These are phyloP conservation scores for Lantana camara DNA, from an alignment of 257 asterid species.

Conservation along the genomic window DNA sequence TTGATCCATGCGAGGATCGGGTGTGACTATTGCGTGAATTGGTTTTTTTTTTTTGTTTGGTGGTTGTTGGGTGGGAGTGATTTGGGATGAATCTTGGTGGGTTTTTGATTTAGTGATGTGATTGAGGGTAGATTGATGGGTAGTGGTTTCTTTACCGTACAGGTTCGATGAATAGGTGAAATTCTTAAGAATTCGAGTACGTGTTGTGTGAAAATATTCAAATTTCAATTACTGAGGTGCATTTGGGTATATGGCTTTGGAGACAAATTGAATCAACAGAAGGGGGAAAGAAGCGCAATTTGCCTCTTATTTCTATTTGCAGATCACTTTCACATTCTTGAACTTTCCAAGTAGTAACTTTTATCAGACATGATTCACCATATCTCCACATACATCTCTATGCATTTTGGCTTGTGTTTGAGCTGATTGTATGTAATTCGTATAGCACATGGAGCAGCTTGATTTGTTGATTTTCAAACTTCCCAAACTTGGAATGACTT, in stretches of 20 bases:
- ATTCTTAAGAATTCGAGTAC: not conserved
- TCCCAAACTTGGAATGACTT: not conserved
- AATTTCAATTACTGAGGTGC: not conserved
- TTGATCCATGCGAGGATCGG: not conserved
- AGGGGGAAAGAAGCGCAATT: not conserved
- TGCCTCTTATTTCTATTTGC: not conserved
- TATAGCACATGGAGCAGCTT: not conserved
- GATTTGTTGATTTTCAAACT: not conserved
- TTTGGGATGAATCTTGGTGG: too few relatives aligned
- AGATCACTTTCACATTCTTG: slow-evolving; percentile 4
- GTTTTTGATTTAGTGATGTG: not conserved
- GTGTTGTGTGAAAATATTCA: not conserved
- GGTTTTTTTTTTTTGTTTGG: too few relatives aligned
- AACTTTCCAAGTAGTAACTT: not conserved
- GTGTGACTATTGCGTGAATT: not conserved
- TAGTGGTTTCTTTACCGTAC: not conserved
- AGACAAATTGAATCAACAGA: not conserved
- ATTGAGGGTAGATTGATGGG: too few relatives aligned
- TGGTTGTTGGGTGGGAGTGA: too few relatives aligned
- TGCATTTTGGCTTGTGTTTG: not conserved
- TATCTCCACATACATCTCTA: not conserved
- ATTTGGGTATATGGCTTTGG: not conserved
- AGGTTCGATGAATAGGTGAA: not conserved
- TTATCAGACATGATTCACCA: not conserved
- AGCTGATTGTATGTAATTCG: not conserved